These are phyloP conservation scores for Microbotryum lychnidis-dioicae DNA, from an alignment of 1,284 basidiomycete species.

Conservation along the genomic window DNA sequence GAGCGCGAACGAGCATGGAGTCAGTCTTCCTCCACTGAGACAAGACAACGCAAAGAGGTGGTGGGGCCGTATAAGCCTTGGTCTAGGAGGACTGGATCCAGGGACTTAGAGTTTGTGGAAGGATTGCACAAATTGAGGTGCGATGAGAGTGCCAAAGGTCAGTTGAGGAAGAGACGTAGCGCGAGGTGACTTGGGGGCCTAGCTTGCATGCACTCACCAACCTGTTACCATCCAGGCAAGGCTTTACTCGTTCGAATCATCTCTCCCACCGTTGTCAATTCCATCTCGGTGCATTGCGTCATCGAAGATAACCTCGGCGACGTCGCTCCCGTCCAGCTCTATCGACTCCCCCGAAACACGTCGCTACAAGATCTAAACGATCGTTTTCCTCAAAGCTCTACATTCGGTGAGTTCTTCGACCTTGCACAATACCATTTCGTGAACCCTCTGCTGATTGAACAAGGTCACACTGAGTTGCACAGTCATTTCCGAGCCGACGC, in stretches of 20 bases:
- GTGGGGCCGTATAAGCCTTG: slow-evolving; percentile 9
- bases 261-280: neutral
- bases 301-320: slow-evolving; percentile 10
- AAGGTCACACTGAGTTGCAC: neutral
- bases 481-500: slow-evolving; percentile 20
- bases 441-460: neutral
- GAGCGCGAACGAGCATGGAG: neutral
- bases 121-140: neutral
- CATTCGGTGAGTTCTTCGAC: slow-evolving; percentile 8
- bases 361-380: neutral
- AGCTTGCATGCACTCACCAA: neutral
- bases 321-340: slow-evolving; percentile 13
- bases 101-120: neutral
- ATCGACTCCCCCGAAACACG: neutral
- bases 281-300: slow-evolving; percentile 17
- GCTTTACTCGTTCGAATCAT: slow-evolving; percentile 9
- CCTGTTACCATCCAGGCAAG: slow-evolving; percentile 1
- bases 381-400: slow-evolving; percentile 6
- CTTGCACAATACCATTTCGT: neutral
- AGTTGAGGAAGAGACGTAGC: neutral
- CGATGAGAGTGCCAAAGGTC: slow-evolving; percentile 7
- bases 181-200: neutral
- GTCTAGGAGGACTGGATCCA: neutral
- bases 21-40: neutral
- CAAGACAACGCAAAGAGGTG: slow-evolving; percentile 7